These are phyloP conservation scores for Casuarina glauca DNA, from an alignment of 306 rosid species.

Conservation along the genomic window DNA sequence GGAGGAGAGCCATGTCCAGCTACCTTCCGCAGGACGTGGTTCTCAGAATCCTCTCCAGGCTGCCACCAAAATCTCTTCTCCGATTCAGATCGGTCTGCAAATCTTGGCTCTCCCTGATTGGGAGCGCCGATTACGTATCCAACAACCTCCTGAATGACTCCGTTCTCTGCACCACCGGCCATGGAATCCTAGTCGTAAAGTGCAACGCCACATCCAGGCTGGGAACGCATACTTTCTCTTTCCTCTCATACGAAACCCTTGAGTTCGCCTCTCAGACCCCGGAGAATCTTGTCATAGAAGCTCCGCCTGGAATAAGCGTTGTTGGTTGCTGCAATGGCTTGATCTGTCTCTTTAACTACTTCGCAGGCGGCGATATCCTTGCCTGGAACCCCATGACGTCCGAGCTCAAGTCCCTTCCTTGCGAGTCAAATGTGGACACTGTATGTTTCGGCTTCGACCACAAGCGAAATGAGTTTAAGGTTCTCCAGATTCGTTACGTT, in stretches of 20 bases:
- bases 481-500: not conserved
- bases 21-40: not conserved
- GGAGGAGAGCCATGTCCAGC: not conserved
- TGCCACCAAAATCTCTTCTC: not conserved
- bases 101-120: not conserved
- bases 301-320: not conserved
- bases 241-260: not conserved
- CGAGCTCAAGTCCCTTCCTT: not conserved
- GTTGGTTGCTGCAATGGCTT: constrained; percentile 4
- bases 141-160: not conserved
- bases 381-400: not conserved
- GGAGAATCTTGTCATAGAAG: not conserved
- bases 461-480: not conserved
- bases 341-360: not conserved
- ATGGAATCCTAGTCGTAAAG: not conserved
- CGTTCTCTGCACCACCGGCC: not conserved
- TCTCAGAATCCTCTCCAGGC: not conserved
- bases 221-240: not conserved
- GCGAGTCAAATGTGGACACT: not conserved
- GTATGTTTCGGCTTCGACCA: not conserved
- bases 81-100: not conserved
- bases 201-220: no score
- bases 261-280: not conserved
- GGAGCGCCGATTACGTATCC: not conserved
- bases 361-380: not conserved